Percentiles rank a stretch among this genome's conserved stretches.
phyloP scores from a whole-genome alignment of 768 basidiomycete species.

The Mycena vulgaris region DNA sequence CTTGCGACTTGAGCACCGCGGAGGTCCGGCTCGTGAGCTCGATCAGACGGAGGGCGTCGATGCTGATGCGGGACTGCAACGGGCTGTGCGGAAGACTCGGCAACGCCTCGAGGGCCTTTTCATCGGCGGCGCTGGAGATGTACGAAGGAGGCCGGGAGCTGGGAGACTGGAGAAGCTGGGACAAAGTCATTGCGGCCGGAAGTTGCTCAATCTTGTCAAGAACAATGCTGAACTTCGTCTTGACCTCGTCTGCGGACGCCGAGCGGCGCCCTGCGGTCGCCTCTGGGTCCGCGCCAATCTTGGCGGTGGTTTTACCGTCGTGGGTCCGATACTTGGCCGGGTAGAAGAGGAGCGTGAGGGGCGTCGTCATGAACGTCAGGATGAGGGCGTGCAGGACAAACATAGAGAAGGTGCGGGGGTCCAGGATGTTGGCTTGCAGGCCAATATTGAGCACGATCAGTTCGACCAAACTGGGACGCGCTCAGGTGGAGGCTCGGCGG shows the following conservation, averaged over 20 bases:
- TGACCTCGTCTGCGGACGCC: constrained; percentile 57
- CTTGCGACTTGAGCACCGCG: constrained; percentile 86
- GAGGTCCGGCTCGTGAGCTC: constrained; percentile 93
- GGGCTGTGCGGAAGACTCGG: constrained; percentile 2
- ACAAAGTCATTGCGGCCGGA: constrained; percentile 85
- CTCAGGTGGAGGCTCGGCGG: constrained; percentile 3
- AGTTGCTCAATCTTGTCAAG: constrained; percentile 87
- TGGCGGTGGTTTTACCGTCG: constrained; percentile 35
- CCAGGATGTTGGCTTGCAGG: constrained; percentile 74
- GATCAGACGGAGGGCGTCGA: constrained; percentile 90
- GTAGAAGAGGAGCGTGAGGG: constrained; percentile 84
- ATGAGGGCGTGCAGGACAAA: constrained; percentile 87
- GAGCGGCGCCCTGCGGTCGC: constrained; percentile 28
- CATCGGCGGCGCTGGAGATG: constrained; percentile 38
- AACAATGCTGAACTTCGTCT: constrained; percentile 78
- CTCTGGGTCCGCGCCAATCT: constrained; percentile 40
- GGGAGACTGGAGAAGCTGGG: constrained; percentile 74
- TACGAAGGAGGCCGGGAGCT: constrained; percentile 13
- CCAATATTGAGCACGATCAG: constrained; percentile 95
- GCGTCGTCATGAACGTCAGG: constrained; percentile 89
- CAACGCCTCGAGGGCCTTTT: constrained; percentile 49
- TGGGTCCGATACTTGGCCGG: constrained; percentile 71
- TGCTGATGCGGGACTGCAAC: constrained; percentile 50
- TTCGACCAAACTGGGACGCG: constrained; percentile 73
- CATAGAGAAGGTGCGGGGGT: constrained; percentile 86